Conservation (phyloP, 208 protist genomes). For the Leishmania braziliensis region DNA sequence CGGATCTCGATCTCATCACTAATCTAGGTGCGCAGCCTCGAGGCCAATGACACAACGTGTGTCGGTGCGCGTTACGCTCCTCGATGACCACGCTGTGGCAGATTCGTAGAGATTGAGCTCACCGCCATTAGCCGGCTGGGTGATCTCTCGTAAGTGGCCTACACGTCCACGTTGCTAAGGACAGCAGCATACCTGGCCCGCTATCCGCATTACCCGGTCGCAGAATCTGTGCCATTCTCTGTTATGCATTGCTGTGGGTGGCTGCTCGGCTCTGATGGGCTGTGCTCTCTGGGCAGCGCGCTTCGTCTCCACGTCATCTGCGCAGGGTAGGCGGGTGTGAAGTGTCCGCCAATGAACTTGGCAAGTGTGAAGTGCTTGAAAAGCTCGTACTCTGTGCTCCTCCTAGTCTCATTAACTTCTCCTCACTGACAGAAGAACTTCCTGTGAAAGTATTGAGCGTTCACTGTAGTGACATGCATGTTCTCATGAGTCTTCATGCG, state of each 20-base stretch:
- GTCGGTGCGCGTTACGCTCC: not conserved
- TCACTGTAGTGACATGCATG: not conserved
- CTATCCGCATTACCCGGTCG: not conserved
- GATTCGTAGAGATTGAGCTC: not conserved
- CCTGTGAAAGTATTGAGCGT: not conserved
- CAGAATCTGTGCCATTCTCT: not conserved
- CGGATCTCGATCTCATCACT: constrained; percentile 1
- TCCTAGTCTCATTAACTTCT: not conserved
- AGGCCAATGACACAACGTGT: not conserved
- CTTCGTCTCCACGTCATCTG: not conserved
- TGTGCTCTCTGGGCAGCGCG: not conserved
- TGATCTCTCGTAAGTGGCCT: not conserved
- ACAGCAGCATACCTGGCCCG: not conserved
- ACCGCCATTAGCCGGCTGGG: not conserved
- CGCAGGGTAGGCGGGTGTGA: not conserved
- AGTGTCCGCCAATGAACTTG: not conserved
- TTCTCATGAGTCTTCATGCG: not conserved
- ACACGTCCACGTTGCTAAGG: not conserved
- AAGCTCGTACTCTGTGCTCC: not conserved
- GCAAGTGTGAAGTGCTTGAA: not conserved
- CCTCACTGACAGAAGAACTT: not conserved
- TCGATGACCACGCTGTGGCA: not conserved
- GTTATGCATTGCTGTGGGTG: not conserved
- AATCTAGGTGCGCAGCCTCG: not conserved
- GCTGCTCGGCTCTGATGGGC: not conserved